A percentile compares a stretch with the other conserved stretches of the same genome.
Evolutionary conservation across 805 yeast species (phyloP).

Genomic region (Hyphopichia homilentoma): DNA sequence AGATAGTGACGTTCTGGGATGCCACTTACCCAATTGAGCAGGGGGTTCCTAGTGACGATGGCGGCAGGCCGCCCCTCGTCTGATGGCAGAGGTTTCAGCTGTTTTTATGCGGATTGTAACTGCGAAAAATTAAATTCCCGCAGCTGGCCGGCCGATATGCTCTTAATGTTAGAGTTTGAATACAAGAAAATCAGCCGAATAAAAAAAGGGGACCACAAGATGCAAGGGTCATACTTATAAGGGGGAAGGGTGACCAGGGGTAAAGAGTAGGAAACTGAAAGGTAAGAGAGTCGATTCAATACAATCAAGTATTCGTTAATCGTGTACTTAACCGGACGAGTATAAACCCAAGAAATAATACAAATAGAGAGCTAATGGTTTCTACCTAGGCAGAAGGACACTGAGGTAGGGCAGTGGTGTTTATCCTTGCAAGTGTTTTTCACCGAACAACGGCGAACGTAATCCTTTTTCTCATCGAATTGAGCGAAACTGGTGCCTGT

Average conservation of each 20-base stretch:
- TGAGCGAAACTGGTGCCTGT: slow-evolving; percentile 21
- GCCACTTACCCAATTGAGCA: too few relatives aligned
- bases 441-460: slow-evolving; percentile 36
- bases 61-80: too few relatives aligned
- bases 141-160: too few relatives aligned
- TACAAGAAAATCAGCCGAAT: slow-evolving; percentile 2
- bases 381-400: slow-evolving; percentile 39
- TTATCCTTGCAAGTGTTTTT: slow-evolving; percentile 15
- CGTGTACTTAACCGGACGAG: neutral
- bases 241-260: slow-evolving; percentile 3
- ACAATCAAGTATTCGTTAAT: neutral
- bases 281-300: neutral
- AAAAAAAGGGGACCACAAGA: slow-evolving; percentile 3
- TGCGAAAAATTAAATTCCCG: too few relatives aligned
- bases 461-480: slow-evolving; percentile 45
- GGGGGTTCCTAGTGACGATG: too few relatives aligned
- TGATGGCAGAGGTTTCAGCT: too few relatives aligned
- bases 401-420: slow-evolving; percentile 25
- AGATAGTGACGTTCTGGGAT: too few relatives aligned
- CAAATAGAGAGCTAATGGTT: slow-evolving; percentile 4
- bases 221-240: too few relatives aligned
- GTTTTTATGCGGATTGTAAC: too few relatives aligned
- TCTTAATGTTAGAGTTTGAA: neutral
- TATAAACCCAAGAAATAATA: neutral
- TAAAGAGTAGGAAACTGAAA: slow-evolving; percentile 1